These are phyloP conservation scores for Irpex rosettiformis DNA, from an alignment of 1,284 basidiomycete genomes.

Conservation along the genomic window DNA sequence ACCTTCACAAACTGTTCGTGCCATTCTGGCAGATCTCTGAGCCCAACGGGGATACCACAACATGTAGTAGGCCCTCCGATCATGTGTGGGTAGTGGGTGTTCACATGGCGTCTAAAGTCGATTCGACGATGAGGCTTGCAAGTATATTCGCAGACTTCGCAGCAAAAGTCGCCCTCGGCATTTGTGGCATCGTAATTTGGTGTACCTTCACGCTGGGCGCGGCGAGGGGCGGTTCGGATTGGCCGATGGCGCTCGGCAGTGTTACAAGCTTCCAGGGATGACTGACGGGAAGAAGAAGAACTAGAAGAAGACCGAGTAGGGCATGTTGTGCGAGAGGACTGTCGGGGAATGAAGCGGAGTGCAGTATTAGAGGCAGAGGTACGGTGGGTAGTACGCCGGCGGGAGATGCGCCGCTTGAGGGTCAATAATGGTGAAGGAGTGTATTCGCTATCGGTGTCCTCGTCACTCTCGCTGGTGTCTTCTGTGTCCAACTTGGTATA, in stretches of 20 bases:
- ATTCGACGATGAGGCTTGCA: neutral
- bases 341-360: neutral
- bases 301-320: neutral
- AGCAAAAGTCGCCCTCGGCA: neutral
- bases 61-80: neutral
- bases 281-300: neutral
- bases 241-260: neutral
- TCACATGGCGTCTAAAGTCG: neutral
- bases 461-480: neutral
- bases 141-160: neutral
- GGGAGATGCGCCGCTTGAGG: neutral
- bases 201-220: neutral
- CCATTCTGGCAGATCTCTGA: neutral
- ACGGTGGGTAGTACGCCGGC: neutral
- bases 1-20: constrained; percentile 15
- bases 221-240: neutral
- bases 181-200: neutral
- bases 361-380: neutral
- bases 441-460: neutral
- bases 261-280: neutral
- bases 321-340: neutral
- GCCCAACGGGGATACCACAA: neutral
- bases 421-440: neutral
- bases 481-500: neutral
- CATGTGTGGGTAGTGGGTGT: neutral